phyloP scores from a whole-genome alignment of 2,329 filamentous ascomycete genomes.

The Colletotrichum costaricense region DNA sequence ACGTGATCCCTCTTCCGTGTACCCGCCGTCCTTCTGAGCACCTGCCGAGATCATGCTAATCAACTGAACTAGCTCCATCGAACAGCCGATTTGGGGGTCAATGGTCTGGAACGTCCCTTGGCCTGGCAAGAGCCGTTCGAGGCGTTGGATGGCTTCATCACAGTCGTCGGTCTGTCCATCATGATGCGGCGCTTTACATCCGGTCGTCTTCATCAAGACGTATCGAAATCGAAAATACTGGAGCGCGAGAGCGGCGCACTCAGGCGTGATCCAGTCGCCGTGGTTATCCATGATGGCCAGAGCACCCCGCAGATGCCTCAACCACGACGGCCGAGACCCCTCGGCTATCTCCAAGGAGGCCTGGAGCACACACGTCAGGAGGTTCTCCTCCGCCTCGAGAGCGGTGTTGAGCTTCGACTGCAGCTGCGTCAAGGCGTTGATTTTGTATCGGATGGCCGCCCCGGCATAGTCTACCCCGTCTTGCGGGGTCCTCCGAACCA shows the following conservation, averaged over 20 bases:
- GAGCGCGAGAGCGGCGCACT: not conserved
- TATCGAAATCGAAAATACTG: conserved; percentile 24
- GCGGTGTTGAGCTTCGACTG: not conserved
- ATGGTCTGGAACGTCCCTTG: not conserved
- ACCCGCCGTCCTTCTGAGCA: not conserved
- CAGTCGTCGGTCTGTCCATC: too few species aligned
- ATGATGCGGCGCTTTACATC: too few species aligned
- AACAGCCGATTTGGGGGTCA: conserved; percentile 9
- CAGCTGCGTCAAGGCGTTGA: conserved; percentile 4
- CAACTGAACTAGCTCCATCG: not conserved
- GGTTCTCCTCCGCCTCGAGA: not conserved
- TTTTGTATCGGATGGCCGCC: conserved; percentile 8
- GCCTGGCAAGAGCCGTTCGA: too few species aligned
- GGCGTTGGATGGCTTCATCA: too few species aligned
- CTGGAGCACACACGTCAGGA: conserved; percentile 22
- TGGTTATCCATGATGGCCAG: conserved; percentile 6
- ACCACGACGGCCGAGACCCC: conserved; percentile 1
- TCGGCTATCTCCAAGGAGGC: conserved; percentile 15
- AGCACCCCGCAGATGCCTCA: not conserved
- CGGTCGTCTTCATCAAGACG: not conserved
- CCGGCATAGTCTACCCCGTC: conserved; percentile 4
- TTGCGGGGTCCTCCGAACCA: not conserved
- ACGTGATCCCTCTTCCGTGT: not conserved
- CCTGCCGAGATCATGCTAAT: not conserved
- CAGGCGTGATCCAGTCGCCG: not conserved